Evolutionary conservation across 495 filamentous ascomycete species (phyloP), one percentile per base, ranked within the genome.

Genomic region (Tuber melanosporum): DNA sequence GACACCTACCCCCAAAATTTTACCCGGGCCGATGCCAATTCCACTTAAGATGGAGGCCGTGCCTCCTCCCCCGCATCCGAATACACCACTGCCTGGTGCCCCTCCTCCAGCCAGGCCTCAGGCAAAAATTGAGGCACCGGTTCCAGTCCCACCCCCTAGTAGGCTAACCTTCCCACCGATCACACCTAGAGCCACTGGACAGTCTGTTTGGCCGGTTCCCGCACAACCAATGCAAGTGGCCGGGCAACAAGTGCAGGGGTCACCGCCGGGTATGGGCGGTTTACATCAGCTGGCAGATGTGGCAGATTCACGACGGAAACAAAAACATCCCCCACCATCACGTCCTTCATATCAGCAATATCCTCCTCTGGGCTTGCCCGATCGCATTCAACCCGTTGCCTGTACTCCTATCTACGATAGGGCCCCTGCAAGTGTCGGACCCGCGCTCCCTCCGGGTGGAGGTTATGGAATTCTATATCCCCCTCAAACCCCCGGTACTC

Each of bases 11-110:
- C 45, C 74, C 32, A 73, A 77, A 17, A 74, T 69, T 19, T 74
- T 80, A 41, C 71, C 78, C 66, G 78, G 73, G 5, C 78, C 78
- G 70, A 80, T 80, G 22, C 78, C 77, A 44, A 76, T 78, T 73
- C 76, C 76, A 6, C 71, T 73, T 36, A 81, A 81, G 73, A 77
- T 70, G 70, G 79, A 81, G 69, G 79, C 80, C 73, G 75, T 81
- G 32, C 80, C 79, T 14, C 79, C 80, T 6, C 80, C 80, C 39
- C 80, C 76, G 39, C 75, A 73, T 41, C 45, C 42, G 10, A 81
- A 46, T 52, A 66, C 75, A 52, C 75, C 79, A 47, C 76, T 76
- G 42, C 79, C 80, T 26, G 62, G 75, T 47, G 75, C 80, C 7
- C 79, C 79, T 47, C 78, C 80, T 39, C 69, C 72, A 46, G 73